Percentiles rank a stretch among this genome's conserved stretches.
These are phyloP conservation scores for Acanthamoeba sp. DNA, from an alignment of 208 protist genomes.

Conservation along the genomic window DNA sequence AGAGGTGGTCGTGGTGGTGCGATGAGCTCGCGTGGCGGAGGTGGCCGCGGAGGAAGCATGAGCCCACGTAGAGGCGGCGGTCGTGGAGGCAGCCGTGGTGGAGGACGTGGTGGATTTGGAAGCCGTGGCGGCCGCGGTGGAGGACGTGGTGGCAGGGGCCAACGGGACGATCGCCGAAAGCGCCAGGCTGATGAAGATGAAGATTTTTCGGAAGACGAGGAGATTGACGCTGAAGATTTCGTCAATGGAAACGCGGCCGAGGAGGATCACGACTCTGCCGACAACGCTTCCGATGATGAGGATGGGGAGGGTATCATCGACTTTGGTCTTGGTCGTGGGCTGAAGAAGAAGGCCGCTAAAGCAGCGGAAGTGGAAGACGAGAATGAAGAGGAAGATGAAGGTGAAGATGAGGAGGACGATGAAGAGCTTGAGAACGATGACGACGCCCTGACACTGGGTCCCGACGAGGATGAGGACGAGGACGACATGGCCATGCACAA, in stretches of 20 bases:
- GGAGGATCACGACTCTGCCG: background rate
- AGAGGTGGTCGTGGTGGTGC: no score
- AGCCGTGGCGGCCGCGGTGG: no score
- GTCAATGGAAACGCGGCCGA: background rate
- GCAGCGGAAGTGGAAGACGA: background rate
- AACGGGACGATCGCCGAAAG: background rate
- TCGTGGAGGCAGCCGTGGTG: background rate
- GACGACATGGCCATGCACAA: constrained; percentile 55
- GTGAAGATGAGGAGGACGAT: constrained; percentile 3
- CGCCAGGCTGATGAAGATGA: background rate
- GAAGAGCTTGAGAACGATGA: background rate
- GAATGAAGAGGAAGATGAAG: background rate
- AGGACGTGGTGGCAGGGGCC: background rate
- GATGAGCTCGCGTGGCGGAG: no score
- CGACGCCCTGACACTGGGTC: background rate
- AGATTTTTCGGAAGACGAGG: constrained; percentile 9
- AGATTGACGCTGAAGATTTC: background rate
- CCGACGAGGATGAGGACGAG: background rate
- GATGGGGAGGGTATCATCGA: background rate
- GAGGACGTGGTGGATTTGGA: no score
- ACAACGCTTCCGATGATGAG: background rate
- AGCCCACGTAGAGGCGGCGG: background rate
- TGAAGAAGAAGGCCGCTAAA: background rate
- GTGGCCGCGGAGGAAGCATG: background rate
- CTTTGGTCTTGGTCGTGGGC: background rate